Evolutionary conservation across 2,329 filamentous ascomycete species (phyloP), one percentile per base, ranked within the genome.

Genomic region (Penicillium sp.): DNA sequence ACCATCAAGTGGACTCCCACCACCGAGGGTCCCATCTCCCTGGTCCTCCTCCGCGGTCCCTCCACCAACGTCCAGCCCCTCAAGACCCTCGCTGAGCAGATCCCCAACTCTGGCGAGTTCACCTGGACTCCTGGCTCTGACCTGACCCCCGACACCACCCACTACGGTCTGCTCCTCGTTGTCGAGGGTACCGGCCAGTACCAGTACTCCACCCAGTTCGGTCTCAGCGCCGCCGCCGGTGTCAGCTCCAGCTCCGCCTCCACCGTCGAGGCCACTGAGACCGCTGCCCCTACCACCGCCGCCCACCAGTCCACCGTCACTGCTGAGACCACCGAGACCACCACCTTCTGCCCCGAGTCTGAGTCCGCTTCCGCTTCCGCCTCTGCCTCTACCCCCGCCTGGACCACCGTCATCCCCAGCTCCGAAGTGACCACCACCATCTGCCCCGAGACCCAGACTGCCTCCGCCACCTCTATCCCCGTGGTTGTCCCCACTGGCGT

Each of bases 201-300:
- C 79, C 84, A 87, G 69, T 85, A 79, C 73, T 81, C 80, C 42
- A 82, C 81, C 55, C 83, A 86, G 71, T 86, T 86, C 75, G 84
- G 84, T 64, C 78, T 87, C 74, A 52, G 67, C 51, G 72, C 66
- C 42, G 49, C 56, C 31, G 55, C 57, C 40, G 51, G 49, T 47
- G 48, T 48, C 44, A 49, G 53, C 43, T 58, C 57, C 51, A 47
- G 11, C 22, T 24, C 44, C 39, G 47, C 56, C 46, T 27, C 51
- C 21, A 38, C 57, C 29, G 43, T 60, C 34, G 54, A 59, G 45
- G 52, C 59, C 36, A 43, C 47, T 14, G 49, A 57, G 52, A 44
- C 58, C 47, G 45, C 60, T 22, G 51, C 54, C 31, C 34, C 60
- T 16, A 32, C 53, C 21, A 39, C 53, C 29, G 43, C 44, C 31